These are phyloP conservation scores for Rhynchospora pubera DNA, from an alignment of 176 grass and related monocot genomes.

Conservation along the genomic window DNA sequence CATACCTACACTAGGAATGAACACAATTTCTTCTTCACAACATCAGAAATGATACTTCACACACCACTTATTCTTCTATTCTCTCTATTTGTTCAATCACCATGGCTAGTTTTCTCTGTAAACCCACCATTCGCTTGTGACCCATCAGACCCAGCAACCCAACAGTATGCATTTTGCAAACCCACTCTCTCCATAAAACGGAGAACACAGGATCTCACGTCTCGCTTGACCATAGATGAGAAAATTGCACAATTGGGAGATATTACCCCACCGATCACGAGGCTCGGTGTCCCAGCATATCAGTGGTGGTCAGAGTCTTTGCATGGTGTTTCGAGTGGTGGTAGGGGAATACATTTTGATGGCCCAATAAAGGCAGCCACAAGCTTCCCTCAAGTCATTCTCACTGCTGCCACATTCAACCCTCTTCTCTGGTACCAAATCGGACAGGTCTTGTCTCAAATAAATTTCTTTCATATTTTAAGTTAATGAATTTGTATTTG, in stretches of 20 bases:
- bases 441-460: constrained; percentile 23
- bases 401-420: constrained; percentile 39
- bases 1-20: background rate
- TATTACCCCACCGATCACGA: constrained; percentile 30
- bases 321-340: constrained; percentile 33
- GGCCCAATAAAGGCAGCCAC: constrained; percentile 48
- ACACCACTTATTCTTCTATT: background rate
- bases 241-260: constrained; percentile 43
- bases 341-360: constrained; percentile 30
- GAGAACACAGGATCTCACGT: constrained; percentile 47
- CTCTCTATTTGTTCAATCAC: constrained; percentile 3
- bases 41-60: constrained; percentile 34
- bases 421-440: constrained; percentile 44
- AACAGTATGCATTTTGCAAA: constrained; percentile 29
- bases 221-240: constrained; percentile 17
- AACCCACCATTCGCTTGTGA: constrained; percentile 5
- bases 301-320: constrained; percentile 65
- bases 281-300: constrained; percentile 31
- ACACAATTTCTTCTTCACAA: background rate
- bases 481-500: background rate
- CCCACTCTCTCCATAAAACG: constrained; percentile 41
- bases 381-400: constrained; percentile 55
- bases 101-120: background rate
- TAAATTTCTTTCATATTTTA: background rate
- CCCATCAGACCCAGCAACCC: background rate